Evolutionary conservation across 169 alveolate genomes (phyloP).

Genomic region (Besnoitia besnoiti): DNA sequence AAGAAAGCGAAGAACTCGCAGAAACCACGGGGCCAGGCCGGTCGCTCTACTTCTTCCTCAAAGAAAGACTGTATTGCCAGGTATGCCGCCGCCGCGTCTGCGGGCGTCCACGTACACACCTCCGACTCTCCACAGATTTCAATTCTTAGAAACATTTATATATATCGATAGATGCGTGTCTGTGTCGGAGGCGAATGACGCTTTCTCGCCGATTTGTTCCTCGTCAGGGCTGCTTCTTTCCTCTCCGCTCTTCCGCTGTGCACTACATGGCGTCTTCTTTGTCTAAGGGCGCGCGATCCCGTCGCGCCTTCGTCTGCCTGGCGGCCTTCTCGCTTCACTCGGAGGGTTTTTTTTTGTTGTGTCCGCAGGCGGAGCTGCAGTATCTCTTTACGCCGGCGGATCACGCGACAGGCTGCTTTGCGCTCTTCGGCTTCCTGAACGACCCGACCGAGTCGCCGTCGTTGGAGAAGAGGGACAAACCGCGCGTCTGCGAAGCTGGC

Average conservation of each 20-base stretch:
- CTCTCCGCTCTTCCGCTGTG: background rate
- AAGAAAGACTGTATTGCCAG: constrained; percentile 73
- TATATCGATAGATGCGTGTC: background rate
- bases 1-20: constrained; percentile 22
- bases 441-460: constrained; percentile 68
- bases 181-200: too few relatives aligned
- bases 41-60: constrained; percentile 61
- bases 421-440: constrained; percentile 86
- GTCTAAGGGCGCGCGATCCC: background rate
- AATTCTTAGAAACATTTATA: too few relatives aligned
- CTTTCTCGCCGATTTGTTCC: too few relatives aligned
- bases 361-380: constrained; percentile 78
- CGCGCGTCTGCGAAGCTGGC: constrained; percentile 88
- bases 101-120: too few relatives aligned
- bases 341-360: background rate
- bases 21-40: constrained; percentile 44
- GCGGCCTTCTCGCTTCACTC: background rate
- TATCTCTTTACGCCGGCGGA: constrained; percentile 86
- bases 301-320: background rate
- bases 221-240: background rate
- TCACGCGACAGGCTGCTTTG: constrained; percentile 82
- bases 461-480: background rate
- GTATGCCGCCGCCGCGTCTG: too few relatives aligned
- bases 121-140: too few relatives aligned
- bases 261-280: too few relatives aligned